A percentile compares a stretch with the other conserved stretches of the same genome.
Conservation (phyloP, 495 filamentous ascomycete genomes). For the Penicillium salamii region DNA sequence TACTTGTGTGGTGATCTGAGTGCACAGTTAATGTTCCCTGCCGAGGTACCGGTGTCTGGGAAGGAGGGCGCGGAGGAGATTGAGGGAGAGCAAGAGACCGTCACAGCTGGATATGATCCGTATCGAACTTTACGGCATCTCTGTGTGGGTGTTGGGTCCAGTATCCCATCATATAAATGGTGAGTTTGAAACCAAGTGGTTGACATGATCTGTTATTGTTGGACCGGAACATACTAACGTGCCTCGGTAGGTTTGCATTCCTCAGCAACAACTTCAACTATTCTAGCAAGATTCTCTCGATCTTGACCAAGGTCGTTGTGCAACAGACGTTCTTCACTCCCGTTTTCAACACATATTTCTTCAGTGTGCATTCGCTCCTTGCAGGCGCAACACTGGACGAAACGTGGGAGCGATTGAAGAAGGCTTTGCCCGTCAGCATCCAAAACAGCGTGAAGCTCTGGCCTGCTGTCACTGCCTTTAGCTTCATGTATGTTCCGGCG, state of each 20-base stretch:
- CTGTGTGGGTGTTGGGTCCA: constrained; percentile 65
- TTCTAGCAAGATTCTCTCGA: constrained; percentile 62
- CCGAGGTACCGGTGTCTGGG: constrained; percentile 19
- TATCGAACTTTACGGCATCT: constrained; percentile 67
- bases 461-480: constrained; percentile 86
- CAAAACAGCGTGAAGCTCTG: constrained; percentile 83
- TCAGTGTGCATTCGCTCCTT: constrained; percentile 72
- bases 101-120: constrained; percentile 63
- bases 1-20: constrained; percentile 78
- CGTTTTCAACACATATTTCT: constrained; percentile 89
- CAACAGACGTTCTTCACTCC: constrained; percentile 85
- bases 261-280: constrained; percentile 81
- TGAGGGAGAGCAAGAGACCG: constrained; percentile 13
- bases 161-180: constrained; percentile 81
- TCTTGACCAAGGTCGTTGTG: constrained; percentile 72
- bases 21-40: constrained; percentile 61
- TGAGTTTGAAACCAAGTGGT: constrained; percentile 35
- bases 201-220: too few species aligned
- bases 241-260: constrained; percentile 66
- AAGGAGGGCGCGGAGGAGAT: background rate
- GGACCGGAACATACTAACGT: background rate
- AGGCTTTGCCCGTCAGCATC: constrained; percentile 73
- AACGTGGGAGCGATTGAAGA: constrained; percentile 64
- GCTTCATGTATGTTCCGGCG: constrained; percentile 75
- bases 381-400: constrained; percentile 56